phyloP scores from a whole-genome alignment of 2,329 filamentous ascomycete genomes.

The Thelonectria rubi region DNA sequence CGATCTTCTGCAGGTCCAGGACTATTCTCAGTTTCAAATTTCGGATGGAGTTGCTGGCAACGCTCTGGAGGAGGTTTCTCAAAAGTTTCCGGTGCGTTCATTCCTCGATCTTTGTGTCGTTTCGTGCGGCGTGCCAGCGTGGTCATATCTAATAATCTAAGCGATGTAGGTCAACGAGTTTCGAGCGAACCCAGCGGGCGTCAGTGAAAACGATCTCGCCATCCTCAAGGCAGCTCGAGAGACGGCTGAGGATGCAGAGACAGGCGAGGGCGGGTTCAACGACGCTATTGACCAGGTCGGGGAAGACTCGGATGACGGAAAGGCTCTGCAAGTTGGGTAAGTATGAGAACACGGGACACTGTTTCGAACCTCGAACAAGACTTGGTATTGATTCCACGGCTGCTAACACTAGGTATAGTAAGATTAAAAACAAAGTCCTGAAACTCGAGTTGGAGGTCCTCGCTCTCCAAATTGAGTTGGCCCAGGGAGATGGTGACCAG shows the following conservation, averaged over 20 bases:
- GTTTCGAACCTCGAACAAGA: background rate
- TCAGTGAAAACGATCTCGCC: conserved; percentile 57
- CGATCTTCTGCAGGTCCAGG: conserved; percentile 23
- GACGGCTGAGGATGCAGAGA: conserved; percentile 64
- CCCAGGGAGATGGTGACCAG: conserved; percentile 56
- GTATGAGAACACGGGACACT: background rate
- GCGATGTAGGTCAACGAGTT: conserved; percentile 19
- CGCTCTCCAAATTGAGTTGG: conserved; percentile 60
- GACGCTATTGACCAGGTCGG: conserved; percentile 56
- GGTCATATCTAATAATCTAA: conserved; percentile 13
- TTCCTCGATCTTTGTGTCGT: background rate
- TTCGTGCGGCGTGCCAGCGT: background rate
- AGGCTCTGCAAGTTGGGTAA: conserved; percentile 58
- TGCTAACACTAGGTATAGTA: conserved; percentile 38
- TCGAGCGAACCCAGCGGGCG: conserved; percentile 51
- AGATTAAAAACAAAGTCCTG: conserved; percentile 69
- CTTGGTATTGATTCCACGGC: background rate
- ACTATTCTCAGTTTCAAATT: conserved; percentile 53
- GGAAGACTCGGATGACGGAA: conserved; percentile 49
- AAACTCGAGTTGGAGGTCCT: conserved; percentile 64
- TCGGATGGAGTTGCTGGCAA: conserved; percentile 62
- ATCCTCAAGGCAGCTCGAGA: conserved; percentile 60
- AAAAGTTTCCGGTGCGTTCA: conserved; percentile 60
- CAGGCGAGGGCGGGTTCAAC: conserved; percentile 57
- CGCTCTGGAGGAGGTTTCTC: conserved; percentile 61